phyloP scores from a whole-genome alignment of 352 stramenopile genomes.

The Pythium utonaiense region DNA sequence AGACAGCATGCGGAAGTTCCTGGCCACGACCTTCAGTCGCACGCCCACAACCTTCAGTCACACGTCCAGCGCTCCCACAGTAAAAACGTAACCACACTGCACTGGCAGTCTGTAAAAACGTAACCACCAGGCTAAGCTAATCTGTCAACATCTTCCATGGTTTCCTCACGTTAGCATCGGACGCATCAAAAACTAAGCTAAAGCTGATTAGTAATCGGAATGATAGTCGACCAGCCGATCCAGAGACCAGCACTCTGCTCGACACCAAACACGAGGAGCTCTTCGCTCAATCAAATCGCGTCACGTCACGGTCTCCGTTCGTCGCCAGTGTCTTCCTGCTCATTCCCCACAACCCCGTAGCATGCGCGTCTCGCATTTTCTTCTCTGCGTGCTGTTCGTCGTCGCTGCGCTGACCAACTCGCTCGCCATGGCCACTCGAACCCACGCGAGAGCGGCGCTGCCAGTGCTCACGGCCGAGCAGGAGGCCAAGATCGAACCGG shows the following conservation, averaged over 20 bases:
- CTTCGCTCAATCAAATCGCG: slow-evolving; percentile 13
- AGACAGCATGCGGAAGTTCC: no score
- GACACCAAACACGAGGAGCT: background rate
- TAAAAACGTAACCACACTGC: no score
- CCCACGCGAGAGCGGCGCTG: background rate
- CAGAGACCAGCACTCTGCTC: slow-evolving; percentile 13
- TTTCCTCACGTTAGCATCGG: no score
- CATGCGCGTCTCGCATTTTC: slow-evolving; percentile 3
- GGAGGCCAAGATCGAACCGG: slow-evolving; percentile 35
- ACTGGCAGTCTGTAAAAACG: no score
- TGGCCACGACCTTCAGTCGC: no score
- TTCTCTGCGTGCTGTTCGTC: background rate
- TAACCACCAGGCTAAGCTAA: no score
- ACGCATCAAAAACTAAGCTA: background rate
- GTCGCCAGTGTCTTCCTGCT: background rate
- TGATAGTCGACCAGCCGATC: background rate
- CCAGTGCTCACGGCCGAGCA: background rate
- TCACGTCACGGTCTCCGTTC: background rate
- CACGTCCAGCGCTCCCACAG: no score
- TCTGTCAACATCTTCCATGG: no score
- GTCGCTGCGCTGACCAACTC: slow-evolving; percentile 4
- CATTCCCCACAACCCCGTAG: background rate
- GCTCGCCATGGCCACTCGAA: background rate
- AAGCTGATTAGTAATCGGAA: slow-evolving; percentile 1
- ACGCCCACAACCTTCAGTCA: no score